A percentile compares a stretch with the other conserved stretches of the same genome.
These are phyloP conservation scores for Apiotrichum gracile DNA, from an alignment of 1,284 basidiomycete genomes.

Conservation along the genomic window DNA sequence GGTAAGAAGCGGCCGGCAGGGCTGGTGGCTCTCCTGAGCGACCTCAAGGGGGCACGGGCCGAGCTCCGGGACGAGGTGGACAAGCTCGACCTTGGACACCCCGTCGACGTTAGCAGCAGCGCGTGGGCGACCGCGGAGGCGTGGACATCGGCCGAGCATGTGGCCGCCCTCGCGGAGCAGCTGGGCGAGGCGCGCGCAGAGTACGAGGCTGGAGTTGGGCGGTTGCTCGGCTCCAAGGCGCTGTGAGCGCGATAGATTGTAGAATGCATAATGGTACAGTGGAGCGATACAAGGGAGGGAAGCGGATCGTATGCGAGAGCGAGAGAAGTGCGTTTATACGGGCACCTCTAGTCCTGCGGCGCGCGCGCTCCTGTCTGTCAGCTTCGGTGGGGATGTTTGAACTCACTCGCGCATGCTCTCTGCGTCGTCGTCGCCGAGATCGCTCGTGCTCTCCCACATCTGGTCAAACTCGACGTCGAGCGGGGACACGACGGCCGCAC, in stretches of 20 bases:
- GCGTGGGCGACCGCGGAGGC: not conserved
- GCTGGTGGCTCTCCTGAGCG: constrained; percentile 2
- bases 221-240: not conserved
- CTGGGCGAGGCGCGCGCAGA: not conserved
- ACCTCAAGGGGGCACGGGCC: constrained; percentile 6
- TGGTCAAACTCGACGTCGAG: constrained; percentile 87
- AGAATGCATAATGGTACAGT: constrained; percentile 3
- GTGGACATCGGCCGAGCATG: not conserved
- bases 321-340: not conserved
- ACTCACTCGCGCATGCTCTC: constrained; percentile 39
- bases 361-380: constrained; percentile 4
- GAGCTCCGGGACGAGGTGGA: not conserved
- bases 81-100: not conserved
- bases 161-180: not conserved
- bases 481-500: constrained; percentile 47
- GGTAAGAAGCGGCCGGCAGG: constrained; percentile 23
- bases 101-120: not conserved
- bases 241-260: not conserved
- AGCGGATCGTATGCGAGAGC: not conserved
- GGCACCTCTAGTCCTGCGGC: constrained; percentile 1
- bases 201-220: not conserved
- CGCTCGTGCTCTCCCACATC: constrained; percentile 81
- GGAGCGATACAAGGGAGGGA: not conserved
- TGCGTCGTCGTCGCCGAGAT: constrained; percentile 76
- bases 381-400: not conserved